Conservation (phyloP, 768 basidiomycete species). For the Thelephora ganbajun region DNA sequence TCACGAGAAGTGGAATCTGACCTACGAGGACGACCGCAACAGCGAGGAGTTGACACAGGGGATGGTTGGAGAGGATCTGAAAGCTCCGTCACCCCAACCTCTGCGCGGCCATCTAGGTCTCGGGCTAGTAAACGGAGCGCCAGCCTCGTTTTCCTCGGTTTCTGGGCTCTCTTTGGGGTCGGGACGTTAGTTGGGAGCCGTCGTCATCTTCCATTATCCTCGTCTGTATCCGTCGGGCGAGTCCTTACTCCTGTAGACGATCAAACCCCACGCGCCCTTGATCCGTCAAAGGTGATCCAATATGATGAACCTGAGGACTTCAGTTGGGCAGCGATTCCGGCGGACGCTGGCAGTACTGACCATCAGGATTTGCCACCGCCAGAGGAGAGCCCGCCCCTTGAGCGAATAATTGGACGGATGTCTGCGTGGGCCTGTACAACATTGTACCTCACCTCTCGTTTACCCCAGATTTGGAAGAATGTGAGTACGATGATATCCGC, state of each 20-base stretch:
- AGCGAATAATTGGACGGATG: conserved; percentile 74
- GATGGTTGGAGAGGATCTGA: conserved; percentile 14
- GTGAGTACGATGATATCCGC: conserved; percentile 33
- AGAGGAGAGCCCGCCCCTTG: conserved; percentile 18
- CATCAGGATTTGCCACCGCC: conserved; percentile 5
- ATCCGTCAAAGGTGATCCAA: background rate
- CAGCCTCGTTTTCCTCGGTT: conserved; percentile 70
- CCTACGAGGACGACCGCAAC: conserved; percentile 31
- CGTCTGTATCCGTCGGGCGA: conserved; percentile 4
- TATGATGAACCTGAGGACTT: background rate
- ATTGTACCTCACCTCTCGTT: conserved; percentile 81
- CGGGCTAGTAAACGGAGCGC: conserved; percentile 57
- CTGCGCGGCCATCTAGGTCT: conserved; percentile 23
- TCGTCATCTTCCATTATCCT: conserved; percentile 11
- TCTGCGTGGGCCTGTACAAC: conserved; percentile 93
- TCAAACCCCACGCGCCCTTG: background rate
- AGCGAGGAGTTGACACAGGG: conserved; percentile 20
- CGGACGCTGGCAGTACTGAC: background rate
- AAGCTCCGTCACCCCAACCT: conserved; percentile 10
- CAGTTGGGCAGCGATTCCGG: background rate
- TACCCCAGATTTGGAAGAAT: conserved; percentile 99
- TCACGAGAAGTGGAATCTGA: conserved; percentile 14
- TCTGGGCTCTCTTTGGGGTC: conserved; percentile 61
- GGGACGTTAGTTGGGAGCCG: conserved; percentile 30
- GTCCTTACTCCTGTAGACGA: conserved; percentile 25